Conservation (phyloP, 805 yeast genomes). For the Candida nemodendra region DNA sequence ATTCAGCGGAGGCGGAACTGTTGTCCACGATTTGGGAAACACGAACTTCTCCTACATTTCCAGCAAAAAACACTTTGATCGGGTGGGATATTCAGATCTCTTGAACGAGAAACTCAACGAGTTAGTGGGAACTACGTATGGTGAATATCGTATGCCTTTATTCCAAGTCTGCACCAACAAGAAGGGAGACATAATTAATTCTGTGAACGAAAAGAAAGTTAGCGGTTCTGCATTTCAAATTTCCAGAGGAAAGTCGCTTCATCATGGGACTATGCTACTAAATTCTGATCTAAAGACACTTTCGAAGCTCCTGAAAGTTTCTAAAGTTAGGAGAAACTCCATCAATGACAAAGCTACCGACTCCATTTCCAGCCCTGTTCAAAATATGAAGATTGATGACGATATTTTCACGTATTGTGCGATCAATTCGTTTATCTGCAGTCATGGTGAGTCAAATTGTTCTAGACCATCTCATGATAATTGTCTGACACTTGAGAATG, state of each 20-base stretch:
- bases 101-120: conserved; percentile 24
- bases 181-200: conserved; percentile 76
- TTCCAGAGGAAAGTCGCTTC: conserved; percentile 78
- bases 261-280: conserved; percentile 94
- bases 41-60: conserved; percentile 81
- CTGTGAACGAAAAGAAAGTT: conserved; percentile 50
- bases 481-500: conserved; percentile 4
- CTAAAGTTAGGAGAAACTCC: conserved; percentile 13
- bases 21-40: conserved; percentile 90
- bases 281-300: conserved; percentile 61
- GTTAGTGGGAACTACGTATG: conserved; percentile 5
- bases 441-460: conserved; percentile 13
- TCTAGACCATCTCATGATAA: conserved; percentile 13
- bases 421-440: conserved; percentile 37
- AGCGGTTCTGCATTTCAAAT: conserved; percentile 94
- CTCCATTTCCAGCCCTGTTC: conserved; percentile 79
- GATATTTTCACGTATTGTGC: conserved; percentile 48
- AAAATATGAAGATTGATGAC: conserved; percentile 52
- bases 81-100: conserved; percentile 48
- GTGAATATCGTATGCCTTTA: conserved; percentile 14
- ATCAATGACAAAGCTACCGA: conserved; percentile 45
- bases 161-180: conserved; percentile 51
- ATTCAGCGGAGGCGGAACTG: conserved; percentile 94
- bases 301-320: conserved; percentile 50
- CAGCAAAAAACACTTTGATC: conserved; percentile 55